phyloP scores from a whole-genome alignment of 352 stramenopile genomes.

The Blastocystis sp. region DNA sequence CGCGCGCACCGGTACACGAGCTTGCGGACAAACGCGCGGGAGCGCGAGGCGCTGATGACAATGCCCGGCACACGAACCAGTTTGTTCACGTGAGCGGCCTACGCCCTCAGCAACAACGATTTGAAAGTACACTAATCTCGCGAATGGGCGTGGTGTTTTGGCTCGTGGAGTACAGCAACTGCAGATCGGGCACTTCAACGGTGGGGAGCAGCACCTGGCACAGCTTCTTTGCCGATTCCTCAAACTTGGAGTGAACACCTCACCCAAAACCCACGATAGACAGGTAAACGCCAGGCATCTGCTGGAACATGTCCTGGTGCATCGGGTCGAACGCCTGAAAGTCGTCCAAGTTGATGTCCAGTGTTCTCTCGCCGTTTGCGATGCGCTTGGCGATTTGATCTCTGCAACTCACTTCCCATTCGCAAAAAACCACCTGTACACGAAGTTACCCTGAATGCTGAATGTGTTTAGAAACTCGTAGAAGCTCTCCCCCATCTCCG shows the following conservation, averaged over 20 bases:
- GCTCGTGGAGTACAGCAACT: conserved; percentile 37
- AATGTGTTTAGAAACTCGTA: conserved; percentile 47
- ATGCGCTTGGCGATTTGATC: conserved; percentile 67
- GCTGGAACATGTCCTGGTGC: conserved; percentile 66
- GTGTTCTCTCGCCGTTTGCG: conserved; percentile 23
- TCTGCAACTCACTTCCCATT: background rate
- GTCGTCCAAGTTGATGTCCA: conserved; percentile 62
- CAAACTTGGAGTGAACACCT: conserved; percentile 18
- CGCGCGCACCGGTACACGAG: conserved; percentile 84
- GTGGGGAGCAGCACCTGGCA: background rate
- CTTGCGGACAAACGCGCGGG: conserved; percentile 86
- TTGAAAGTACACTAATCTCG: conserved; percentile 36
- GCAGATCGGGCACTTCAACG: conserved; percentile 5
- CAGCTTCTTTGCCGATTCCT: conserved; percentile 22
- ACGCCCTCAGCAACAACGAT: background rate
- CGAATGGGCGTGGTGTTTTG: conserved; percentile 25
- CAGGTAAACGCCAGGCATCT: conserved; percentile 43
- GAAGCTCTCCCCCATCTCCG: conserved; percentile 36
- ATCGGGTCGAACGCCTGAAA: conserved; percentile 41
- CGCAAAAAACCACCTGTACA: background rate
- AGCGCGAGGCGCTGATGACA: conserved; percentile 88
- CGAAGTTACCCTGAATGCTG: conserved; percentile 20
- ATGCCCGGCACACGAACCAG: conserved; percentile 84
- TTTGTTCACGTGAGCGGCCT: conserved; percentile 72
- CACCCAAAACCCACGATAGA: background rate